Base-by-base conservation (phyloP, 768 basidiomycete species). In the Cystofilobasidium bisporidii region DNA sequence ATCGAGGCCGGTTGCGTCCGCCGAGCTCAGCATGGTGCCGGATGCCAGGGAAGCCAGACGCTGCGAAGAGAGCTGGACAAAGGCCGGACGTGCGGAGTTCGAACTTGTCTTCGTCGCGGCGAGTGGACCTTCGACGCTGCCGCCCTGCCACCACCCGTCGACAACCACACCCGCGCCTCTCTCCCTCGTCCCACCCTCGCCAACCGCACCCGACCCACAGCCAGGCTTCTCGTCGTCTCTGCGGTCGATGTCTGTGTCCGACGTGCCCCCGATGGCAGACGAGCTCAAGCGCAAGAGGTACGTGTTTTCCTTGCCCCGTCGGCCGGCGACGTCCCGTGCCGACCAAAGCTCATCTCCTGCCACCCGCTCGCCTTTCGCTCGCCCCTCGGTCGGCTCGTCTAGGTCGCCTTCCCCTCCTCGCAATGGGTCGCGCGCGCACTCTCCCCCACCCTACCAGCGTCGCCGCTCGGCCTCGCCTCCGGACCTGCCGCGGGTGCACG, bases 401-500 rank as follows among this genome's bases (percentile, higher is more conserved):
- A 77, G 75, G 63, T 77, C 76, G 15, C 71, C 69, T n/a, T 67
- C 66, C 6, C 76, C 77, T 15, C 73, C 73, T 30, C 59, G 60
- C 28, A 76, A 76, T 24, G 71, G 72, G 56, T 72, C 76, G 36
- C 73, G 77, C 14, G 73, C 76, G 6, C 41, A 72, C 15, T 78
- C 77, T 2, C 77, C 78, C 43, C 76, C 78, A 0, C 63, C 72
- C 14, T 74, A 73, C 32, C 74, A 69, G 63, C 57, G 77, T 32
- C 71, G 74, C 26, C 71, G 77, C 2, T 76, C 75, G 2, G 53
- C 63, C 20, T 75, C 75, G 24, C 45, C 82, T 24, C 69, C 66
- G 4, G 79, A 79, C 59, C 69, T 81, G 0, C 84, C 83, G 9
- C 79, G 76, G 73, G 83, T 90, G 18, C 76, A 75, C 30, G 91